phyloP scores from a whole-genome alignment of 2,329 filamentous ascomycete genomes.

The Ophiocordyceps sinensis region DNA sequence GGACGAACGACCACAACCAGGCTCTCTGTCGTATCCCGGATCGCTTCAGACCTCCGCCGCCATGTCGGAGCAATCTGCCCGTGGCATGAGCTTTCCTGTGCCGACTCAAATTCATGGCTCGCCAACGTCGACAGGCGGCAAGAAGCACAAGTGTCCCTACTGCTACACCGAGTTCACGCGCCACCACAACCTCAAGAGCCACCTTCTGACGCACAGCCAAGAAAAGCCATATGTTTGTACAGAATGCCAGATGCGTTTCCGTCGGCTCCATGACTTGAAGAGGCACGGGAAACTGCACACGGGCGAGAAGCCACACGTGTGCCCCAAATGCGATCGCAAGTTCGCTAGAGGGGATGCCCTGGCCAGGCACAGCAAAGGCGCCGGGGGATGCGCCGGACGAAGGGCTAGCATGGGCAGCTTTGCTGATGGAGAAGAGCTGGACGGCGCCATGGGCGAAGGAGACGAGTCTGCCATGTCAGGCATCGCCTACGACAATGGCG shows the following conservation, averaged over 20 bases:
- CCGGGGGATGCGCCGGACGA: conserved; percentile 86
- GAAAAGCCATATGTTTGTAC: conserved; percentile 94
- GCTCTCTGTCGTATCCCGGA: conserved; percentile 40
- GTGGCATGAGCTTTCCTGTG: conserved; percentile 45
- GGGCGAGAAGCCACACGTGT: conserved; percentile 88
- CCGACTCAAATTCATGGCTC: conserved; percentile 26
- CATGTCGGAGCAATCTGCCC: conserved; percentile 29
- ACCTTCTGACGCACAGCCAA: conserved; percentile 92
- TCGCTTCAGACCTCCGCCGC: conserved; percentile 27
- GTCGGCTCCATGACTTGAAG: conserved; percentile 87
- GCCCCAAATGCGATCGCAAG: conserved; percentile 83
- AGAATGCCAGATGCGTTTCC: conserved; percentile 85
- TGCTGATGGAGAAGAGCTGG: conserved; percentile 61
- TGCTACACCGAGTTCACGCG: conserved; percentile 94
- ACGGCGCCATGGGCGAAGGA: conserved; percentile 30
- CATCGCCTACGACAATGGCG: conserved; percentile 38
- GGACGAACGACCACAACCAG: conserved; percentile 34
- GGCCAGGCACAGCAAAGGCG: conserved; percentile 87
- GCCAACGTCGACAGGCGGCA: conserved; percentile 49
- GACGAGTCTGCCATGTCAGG: conserved; percentile 45
- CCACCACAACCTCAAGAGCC: conserved; percentile 94
- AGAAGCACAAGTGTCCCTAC: conserved; percentile 93
- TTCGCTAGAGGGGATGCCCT: conserved; percentile 93
- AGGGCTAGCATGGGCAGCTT: conserved; percentile 76
- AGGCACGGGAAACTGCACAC: conserved; percentile 94